Conservation (phyloP, 805 yeast species). For the Suhomyces sp. region DNA sequence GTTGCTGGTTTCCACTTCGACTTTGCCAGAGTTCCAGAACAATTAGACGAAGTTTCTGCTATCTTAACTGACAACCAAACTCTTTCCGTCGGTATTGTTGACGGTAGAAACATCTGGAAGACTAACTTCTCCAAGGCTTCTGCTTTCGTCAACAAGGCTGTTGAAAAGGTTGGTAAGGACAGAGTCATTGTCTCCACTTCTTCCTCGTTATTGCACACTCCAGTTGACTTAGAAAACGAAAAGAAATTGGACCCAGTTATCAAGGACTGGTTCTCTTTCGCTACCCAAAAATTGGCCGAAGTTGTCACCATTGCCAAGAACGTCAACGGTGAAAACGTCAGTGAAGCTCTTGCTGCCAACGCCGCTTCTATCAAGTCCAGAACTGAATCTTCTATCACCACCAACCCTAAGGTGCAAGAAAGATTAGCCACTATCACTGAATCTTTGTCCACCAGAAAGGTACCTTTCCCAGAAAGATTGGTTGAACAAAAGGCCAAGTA, state of each 20-base stretch:
- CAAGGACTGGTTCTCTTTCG: constrained; percentile 98
- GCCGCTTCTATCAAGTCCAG: constrained; percentile 84
- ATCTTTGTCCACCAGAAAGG: constrained; percentile 76
- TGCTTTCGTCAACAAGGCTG: constrained; percentile 76
- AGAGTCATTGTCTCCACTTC: constrained; percentile 91
- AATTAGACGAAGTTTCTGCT: constrained; percentile 76
- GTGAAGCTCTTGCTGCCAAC: constrained; percentile 78
- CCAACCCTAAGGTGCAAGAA: constrained; percentile 84
- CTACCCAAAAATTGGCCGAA: constrained; percentile 92
- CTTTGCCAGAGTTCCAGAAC: constrained; percentile 94
- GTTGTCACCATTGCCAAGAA: constrained; percentile 89
- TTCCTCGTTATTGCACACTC: constrained; percentile 96
- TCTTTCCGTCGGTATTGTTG: constrained; percentile 94
- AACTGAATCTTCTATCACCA: constrained; percentile 82
- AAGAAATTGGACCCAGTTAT: constrained; percentile 84
- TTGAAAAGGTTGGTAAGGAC: constrained; percentile 79
- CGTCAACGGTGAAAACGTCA: constrained; percentile 76
- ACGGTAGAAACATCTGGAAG: constrained; percentile 99
- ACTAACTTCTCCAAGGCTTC: constrained; percentile 88
- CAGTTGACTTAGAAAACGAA: constrained; percentile 93
- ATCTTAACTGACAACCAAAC: constrained; percentile 68
- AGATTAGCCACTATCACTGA: constrained; percentile 78
- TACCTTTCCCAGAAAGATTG: constrained; percentile 84
- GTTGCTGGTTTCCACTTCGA: constrained; percentile 96
- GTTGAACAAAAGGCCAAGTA: constrained; percentile 80